Conservation (phyloP, 1,139 yeast genomes). For the Geotrichum bryndzae region DNA sequence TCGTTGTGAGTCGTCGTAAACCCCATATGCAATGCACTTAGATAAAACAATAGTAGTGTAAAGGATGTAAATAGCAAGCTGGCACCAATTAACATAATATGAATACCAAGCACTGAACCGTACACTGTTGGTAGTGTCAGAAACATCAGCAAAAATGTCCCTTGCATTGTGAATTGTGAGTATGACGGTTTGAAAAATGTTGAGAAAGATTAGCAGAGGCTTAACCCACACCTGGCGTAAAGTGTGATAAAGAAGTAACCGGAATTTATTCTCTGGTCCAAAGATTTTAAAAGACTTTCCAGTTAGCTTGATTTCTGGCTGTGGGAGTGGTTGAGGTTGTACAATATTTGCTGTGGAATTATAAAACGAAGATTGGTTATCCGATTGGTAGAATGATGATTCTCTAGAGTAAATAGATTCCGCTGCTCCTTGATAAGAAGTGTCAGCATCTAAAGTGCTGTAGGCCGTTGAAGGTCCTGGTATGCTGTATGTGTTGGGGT, state of each 20-base stretch:
- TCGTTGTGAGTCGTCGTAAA: constrained; percentile 27
- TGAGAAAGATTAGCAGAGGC: constrained; percentile 23
- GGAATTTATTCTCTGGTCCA: constrained; percentile 21
- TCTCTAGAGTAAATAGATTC: not conserved
- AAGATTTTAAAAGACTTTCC: constrained; percentile 28
- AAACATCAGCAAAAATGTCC: constrained; percentile 25
- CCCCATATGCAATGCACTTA: constrained; percentile 67
- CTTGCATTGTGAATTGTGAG: constrained; percentile 32
- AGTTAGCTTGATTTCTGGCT: constrained; percentile 11
- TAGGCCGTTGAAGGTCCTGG: not conserved
- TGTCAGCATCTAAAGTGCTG: not conserved
- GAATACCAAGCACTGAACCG: constrained; percentile 6
- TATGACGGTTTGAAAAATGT: constrained; percentile 28
- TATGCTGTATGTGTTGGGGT: not conserved
- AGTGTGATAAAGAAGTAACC: constrained; percentile 22
- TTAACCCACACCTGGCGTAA: constrained; percentile 27
- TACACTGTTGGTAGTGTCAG: constrained; percentile 5
- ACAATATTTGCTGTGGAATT: not conserved
- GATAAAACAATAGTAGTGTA: constrained; percentile 58
- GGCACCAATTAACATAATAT: constrained; percentile 9
- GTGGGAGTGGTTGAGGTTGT: not conserved
- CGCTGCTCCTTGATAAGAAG: not conserved
- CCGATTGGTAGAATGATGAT: not conserved
- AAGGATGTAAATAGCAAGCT: constrained; percentile 46
- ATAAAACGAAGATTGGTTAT: not conserved